Evolutionary conservation across 2,329 filamentous ascomycete genomes (phyloP).

Genomic region (Ophiostoma quercus): DNA sequence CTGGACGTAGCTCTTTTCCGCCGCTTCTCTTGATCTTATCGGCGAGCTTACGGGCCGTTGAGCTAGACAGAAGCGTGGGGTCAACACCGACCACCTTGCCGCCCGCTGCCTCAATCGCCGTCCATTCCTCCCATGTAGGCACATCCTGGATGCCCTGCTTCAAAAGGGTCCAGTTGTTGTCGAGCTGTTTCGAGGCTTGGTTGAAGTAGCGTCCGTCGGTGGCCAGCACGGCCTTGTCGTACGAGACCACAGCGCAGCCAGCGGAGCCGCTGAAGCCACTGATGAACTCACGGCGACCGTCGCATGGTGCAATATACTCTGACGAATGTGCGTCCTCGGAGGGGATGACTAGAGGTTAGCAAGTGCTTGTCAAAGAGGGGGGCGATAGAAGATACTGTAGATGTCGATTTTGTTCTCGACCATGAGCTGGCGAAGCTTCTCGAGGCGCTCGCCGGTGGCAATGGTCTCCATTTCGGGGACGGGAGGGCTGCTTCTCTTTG

Average conservation of each 20-base stretch:
- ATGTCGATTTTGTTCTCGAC: constrained; percentile 78
- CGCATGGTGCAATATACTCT: constrained; percentile 96
- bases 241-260: constrained; percentile 83
- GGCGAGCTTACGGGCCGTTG: constrained; percentile 60
- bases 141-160: constrained; percentile 93
- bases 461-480: constrained; percentile 62
- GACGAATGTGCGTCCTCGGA: constrained; percentile 97
- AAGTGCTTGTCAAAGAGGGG: neutral
- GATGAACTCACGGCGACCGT: constrained; percentile 85
- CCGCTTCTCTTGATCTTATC: constrained; percentile 85
- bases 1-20: constrained; percentile 66
- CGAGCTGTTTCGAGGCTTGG: constrained; percentile 85
- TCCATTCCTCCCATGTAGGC: constrained; percentile 97
- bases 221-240: constrained; percentile 79
- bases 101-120: constrained; percentile 74
- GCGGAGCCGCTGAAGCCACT: constrained; percentile 93
- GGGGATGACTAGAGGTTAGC: constrained; percentile 64
- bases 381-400: constrained; percentile 62
- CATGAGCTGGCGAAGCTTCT: constrained; percentile 79
- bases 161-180: constrained; percentile 82
- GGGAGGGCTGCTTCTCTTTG: constrained; percentile 19
- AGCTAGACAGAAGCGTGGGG: constrained; percentile 72
- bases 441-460: constrained; percentile 70
- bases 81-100: constrained; percentile 90
- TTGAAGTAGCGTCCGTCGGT: constrained; percentile 98